Percentiles rank a stretch among this genome's conserved stretches.
phyloP scores from a whole-genome alignment of 257 asterid genomes.

The Gentiana straminea region DNA sequence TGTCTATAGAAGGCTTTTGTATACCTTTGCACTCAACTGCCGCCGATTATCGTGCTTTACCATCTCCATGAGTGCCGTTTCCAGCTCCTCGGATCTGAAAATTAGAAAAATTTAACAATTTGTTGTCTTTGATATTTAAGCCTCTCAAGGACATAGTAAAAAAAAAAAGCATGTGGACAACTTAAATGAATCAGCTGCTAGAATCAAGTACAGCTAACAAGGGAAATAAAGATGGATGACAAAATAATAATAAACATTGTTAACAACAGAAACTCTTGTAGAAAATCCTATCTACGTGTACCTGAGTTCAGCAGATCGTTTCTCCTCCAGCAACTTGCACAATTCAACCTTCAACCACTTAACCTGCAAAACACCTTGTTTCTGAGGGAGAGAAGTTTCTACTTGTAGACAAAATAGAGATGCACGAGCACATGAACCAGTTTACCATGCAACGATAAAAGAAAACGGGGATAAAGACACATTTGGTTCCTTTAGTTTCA shows the following conservation, averaged over 20 bases:
- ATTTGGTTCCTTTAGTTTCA: no score
- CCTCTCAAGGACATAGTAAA: no score
- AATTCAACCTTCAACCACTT: conserved; percentile 84
- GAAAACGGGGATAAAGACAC: not conserved
- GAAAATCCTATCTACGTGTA: conserved; percentile 6
- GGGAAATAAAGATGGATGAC: no score
- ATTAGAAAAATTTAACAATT: conserved; percentile 4
- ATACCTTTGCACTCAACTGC: conserved; percentile 84
- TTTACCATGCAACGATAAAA: not conserved
- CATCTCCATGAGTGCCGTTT: conserved; percentile 96
- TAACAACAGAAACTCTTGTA: no score
- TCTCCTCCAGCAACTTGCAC: conserved; percentile 85
- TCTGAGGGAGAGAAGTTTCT: not conserved
- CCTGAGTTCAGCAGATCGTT: conserved; percentile 92
- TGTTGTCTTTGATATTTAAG: no score
- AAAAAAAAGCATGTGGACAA: no score
- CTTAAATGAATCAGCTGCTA: not conserved
- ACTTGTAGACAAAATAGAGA: not conserved
- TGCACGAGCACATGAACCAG: not conserved
- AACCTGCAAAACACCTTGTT: conserved; percentile 33
- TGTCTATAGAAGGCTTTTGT: conserved; percentile 6
- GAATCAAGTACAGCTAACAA: no score
- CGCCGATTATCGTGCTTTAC: conserved; percentile 94
- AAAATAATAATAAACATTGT: no score
- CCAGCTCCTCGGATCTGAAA: conserved; percentile 91